A percentile compares a stretch with the other conserved stretches of the same genome.
phyloP scores from a whole-genome alignment of 257 asterid species.

The Solanum virginianum region DNA sequence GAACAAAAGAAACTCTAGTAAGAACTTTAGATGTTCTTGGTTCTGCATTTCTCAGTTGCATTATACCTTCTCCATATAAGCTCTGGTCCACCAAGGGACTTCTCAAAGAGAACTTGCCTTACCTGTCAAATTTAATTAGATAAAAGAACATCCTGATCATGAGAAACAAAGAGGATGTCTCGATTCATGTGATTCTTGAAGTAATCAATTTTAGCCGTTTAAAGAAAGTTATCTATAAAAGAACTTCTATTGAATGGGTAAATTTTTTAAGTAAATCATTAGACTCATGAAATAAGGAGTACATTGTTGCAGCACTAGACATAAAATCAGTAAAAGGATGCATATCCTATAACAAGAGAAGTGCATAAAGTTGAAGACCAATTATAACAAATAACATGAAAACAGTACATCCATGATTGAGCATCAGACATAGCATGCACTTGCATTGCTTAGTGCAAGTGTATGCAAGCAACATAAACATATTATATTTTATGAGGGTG shows the following conservation, averaged over 20 bases:
- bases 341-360: background rate
- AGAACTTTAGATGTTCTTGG: background rate
- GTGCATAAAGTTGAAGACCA: background rate
- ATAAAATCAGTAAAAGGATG: background rate
- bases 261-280: background rate
- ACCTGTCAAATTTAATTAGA: background rate
- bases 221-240: background rate
- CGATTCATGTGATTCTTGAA: background rate
- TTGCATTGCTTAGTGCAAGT: background rate
- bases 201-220: background rate
- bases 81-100: background rate
- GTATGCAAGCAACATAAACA: background rate
- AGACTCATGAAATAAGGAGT: background rate
- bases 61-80: background rate
- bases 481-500: background rate
- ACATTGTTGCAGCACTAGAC: background rate
- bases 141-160: background rate
- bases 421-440: background rate
- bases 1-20: background rate
- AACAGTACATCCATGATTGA: background rate
- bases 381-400: background rate
- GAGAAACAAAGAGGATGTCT: background rate
- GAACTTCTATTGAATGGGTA: background rate
- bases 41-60: background rate
- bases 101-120: background rate